A percentile compares a stretch with the other conserved stretches of the same genome.
Evolutionary conservation across 1,284 basidiomycete species (phyloP).

Genomic region (Puccinia brachypodii): DNA sequence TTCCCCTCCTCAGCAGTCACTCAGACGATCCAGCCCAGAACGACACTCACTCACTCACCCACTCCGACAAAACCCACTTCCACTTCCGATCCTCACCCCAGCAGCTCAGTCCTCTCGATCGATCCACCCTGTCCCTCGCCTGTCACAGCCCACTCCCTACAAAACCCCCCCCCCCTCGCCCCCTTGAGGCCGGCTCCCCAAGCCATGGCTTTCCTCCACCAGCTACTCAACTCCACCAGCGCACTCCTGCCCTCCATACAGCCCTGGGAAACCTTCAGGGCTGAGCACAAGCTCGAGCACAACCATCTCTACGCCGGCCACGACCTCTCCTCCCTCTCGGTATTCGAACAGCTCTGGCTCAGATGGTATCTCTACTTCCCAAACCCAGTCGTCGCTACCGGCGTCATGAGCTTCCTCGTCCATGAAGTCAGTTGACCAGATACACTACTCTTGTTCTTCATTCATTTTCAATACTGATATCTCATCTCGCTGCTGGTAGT

Average conservation of each 20-base stretch:
- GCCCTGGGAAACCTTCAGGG: not conserved
- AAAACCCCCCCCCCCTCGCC: too few species aligned
- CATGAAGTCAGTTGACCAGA: constrained; percentile 71
- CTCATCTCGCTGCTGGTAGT: constrained; percentile 59
- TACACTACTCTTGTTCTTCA: constrained; percentile 43
- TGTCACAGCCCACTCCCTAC: too few species aligned
- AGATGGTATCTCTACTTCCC: constrained; percentile 58
- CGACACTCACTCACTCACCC: too few species aligned
- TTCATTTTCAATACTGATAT: too few species aligned
- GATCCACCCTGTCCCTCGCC: too few species aligned
- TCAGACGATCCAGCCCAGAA: too few species aligned
- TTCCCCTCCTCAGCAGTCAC: too few species aligned
- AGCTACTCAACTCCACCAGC: constrained; percentile 17
- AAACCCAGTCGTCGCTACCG: constrained; percentile 90
- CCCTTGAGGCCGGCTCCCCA: too few species aligned
- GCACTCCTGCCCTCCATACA: not conserved
- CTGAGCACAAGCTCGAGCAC: constrained; percentile 40
- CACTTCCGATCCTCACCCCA: too few species aligned
- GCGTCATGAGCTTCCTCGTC: constrained; percentile 85
- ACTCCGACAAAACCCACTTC: too few species aligned
- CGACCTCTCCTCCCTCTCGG: constrained; percentile 69
- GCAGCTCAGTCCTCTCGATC: too few species aligned
- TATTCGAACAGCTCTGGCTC: constrained; percentile 75
- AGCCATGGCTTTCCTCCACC: constrained; percentile 3
- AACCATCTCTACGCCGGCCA: constrained; percentile 58